Base-by-base conservation (phyloP, 805 yeast genomes). In the Saccharomycopsis oosterbeekiorum region DNA sequence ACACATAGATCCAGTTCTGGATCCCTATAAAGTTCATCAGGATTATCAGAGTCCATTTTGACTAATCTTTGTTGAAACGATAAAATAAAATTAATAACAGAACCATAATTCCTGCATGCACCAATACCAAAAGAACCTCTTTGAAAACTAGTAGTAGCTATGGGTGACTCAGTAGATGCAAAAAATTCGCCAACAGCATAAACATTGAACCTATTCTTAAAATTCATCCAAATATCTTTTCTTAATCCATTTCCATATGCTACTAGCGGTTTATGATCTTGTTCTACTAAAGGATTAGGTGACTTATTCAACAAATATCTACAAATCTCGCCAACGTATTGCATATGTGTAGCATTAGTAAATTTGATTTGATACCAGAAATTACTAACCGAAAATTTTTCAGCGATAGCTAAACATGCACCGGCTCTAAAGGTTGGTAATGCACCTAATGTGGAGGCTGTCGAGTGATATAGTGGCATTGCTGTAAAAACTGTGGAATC, bases 401-500 rank as follows among this genome's bases (percentile, higher is more conserved):
- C 85, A 34, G 93, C 84, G 26, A 93, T 71, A 0, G 94, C 88
- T 56, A 87, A 82, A 65, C 91, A 82, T 0, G 87, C 94, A 57
- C 96, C 96, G 53, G 74, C 75, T 36, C 80, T 75, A 56, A 83
- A 72, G 0, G 85, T 77, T 0, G 96, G 91, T 68, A 92, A 78
- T 5, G 86, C 83, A 12, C 97, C 97, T 60, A 92, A 74, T 73
- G 90, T 80, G 0, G 97, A 88, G 2, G 97, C 97, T 0, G 97
- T 92, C 0, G 97, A 89, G 72, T 92, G 98, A 70, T 93, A 92
- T 63, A 93, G 76, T 1, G 98, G 98, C 98, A 92, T 92, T 0
- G 97, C 89, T 0, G 97, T 89, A 74, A 87, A 88, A 10, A 89
- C 84, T 12, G 79, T 81, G 15, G 88, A 82, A 3, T 75, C 70